These are phyloP conservation scores for Glomus cerebriforme DNA, from an alignment of 192 early-diverging fungal genomes.

Conservation along the genomic window DNA sequence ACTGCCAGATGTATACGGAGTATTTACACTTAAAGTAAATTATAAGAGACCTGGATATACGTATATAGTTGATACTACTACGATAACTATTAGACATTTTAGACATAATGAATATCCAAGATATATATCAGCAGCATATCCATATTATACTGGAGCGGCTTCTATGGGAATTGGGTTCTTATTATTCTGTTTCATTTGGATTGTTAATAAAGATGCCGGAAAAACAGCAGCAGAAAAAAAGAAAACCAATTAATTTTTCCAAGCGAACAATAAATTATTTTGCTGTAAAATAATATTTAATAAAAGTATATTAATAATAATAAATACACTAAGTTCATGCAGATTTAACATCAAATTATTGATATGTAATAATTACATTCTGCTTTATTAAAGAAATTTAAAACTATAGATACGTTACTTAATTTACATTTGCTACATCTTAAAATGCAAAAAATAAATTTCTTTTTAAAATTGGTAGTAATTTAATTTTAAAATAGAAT, in stretches of 20 bases:
- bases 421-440: too few species aligned
- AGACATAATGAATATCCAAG: conserved; percentile 96
- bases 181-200: conserved; percentile 76
- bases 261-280: too few species aligned
- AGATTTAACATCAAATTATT: too few species aligned
- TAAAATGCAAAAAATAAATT: too few species aligned
- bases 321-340: too few species aligned
- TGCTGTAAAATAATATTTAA: too few species aligned
- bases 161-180: conserved; percentile 88
- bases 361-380: too few species aligned
- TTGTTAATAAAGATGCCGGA: conserved; percentile 54
- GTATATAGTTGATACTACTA: conserved; percentile 71
- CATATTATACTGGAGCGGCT: conserved; percentile 87
- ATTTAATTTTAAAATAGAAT: too few species aligned
- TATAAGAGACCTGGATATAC: conserved; percentile 86
- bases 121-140: conserved; percentile 88
- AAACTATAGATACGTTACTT: too few species aligned
- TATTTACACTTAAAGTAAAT: conserved; percentile 95
- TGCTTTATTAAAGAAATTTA: too few species aligned
- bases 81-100: conserved; percentile 86
- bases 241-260: conserved; percentile 8
- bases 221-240: neutral
- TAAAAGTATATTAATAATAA: too few species aligned
- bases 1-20: conserved; percentile 95
- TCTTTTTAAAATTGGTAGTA: too few species aligned